Evolutionary conservation across 805 yeast genomes (phyloP).

Genomic region (Saturnispora diversa): DNA sequence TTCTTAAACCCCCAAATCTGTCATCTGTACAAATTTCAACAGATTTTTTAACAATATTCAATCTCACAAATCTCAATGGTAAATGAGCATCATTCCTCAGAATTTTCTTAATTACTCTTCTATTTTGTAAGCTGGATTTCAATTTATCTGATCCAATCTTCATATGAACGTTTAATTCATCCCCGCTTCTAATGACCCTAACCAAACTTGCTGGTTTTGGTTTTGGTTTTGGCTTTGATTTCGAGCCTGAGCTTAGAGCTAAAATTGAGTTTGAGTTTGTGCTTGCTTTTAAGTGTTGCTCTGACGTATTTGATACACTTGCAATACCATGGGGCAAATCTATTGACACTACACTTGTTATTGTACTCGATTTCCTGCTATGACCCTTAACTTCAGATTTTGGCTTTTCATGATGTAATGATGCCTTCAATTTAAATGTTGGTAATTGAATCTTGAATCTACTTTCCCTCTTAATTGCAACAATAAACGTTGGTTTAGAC

Average conservation of each 20-base stretch:
- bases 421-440: constrained; percentile 23
- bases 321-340: too few species aligned
- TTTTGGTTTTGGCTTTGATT: too few species aligned
- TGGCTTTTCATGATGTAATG: constrained; percentile 12
- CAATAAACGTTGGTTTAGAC: constrained; percentile 35
- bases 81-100: constrained; percentile 15
- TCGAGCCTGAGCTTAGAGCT: too few species aligned
- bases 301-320: too few species aligned
- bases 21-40: constrained; percentile 24
- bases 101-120: constrained; percentile 19
- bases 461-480: constrained; percentile 48
- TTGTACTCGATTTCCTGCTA: neutral
- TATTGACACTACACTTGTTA: neutral
- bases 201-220: constrained; percentile 2
- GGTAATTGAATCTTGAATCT: constrained; percentile 45
- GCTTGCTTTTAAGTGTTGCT: neutral
- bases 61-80: constrained; percentile 32
- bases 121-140: neutral
- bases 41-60: constrained; percentile 21
- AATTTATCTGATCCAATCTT: neutral
- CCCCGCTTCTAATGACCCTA: neutral
- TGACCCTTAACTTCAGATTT: constrained; percentile 9
- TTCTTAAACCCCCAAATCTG: constrained; percentile 16
- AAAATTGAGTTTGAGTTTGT: neutral
- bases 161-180: constrained; percentile 12